These are phyloP conservation scores for Cryptosporidium xiaoi DNA, from an alignment of 169 alveolate genomes.

Conservation along the genomic window DNA sequence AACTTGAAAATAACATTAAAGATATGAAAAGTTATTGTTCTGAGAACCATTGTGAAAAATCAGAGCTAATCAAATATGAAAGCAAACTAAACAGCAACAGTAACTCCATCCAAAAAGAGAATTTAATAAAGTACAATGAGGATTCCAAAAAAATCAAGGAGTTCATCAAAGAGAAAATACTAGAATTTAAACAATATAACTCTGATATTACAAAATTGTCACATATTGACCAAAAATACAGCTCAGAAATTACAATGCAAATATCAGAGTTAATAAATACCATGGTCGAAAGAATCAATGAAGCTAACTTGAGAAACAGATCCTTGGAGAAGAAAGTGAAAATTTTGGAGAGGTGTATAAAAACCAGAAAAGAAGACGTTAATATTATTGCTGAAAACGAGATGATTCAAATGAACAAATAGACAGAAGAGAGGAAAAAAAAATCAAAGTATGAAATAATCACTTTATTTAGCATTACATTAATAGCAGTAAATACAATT, in stretches of 20 bases:
- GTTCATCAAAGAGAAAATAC: background rate
- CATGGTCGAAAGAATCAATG: slow-evolving; percentile 22
- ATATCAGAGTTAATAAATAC: slow-evolving; percentile 1
- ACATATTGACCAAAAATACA: background rate
- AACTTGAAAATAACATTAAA: slow-evolving; percentile 38
- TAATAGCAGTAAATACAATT: slow-evolving; percentile 65
- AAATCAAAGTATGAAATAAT: background rate
- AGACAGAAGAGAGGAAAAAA: background rate
- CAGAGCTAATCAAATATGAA: background rate
- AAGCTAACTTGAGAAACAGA: slow-evolving; percentile 2
- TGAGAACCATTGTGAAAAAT: slow-evolving; percentile 8
- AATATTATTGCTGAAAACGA: slow-evolving; percentile 8
- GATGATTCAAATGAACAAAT: background rate
- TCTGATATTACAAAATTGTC: background rate
- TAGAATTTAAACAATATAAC: background rate
- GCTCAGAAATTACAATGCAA: slow-evolving; percentile 3
- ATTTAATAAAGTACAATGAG: background rate
- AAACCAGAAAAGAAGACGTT: slow-evolving; percentile 48
- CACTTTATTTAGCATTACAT: slow-evolving; percentile 53
- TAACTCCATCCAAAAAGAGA: background rate
- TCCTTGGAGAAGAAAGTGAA: slow-evolving; percentile 34
- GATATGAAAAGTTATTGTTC: background rate
- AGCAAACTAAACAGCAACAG: background rate
- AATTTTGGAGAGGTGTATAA: slow-evolving; percentile 37
- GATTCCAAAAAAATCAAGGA: background rate